phyloP scores from a whole-genome alignment of 2,329 filamentous ascomycete genomes.

The Stemphylium lycopersici region DNA sequence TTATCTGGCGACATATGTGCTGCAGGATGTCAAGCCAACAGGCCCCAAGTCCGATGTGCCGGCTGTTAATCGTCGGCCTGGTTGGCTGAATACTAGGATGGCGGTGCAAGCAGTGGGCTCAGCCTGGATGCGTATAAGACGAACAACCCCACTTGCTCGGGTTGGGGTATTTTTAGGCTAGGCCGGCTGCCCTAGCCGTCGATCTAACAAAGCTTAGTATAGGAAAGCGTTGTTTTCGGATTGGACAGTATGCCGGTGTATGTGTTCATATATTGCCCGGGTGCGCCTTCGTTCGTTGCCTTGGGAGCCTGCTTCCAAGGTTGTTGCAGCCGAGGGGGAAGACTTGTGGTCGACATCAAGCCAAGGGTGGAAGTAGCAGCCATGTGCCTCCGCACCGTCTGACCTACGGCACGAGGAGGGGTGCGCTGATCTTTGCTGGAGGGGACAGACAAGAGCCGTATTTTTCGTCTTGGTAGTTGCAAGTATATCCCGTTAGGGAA shows the following conservation, averaged over 20 bases:
- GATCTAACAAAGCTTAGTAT: conserved; percentile 15
- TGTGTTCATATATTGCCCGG: neutral
- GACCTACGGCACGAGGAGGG: neutral
- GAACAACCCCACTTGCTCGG: conserved; percentile 23
- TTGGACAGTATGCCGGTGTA: neutral
- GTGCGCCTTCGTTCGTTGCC: neutral
- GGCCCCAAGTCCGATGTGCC: conserved; percentile 25
- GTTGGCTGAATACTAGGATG: conserved; percentile 28
- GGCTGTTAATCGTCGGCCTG: conserved; percentile 18
- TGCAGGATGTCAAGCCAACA: conserved; percentile 25
- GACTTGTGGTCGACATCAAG: neutral
- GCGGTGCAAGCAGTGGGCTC: conserved; percentile 20
- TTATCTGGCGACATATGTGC: conserved; percentile 24
- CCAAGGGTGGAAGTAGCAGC: neutral
- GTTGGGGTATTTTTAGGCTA: conserved; percentile 24
- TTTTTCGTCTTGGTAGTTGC: conserved; percentile 8
- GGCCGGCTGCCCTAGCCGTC: conserved; percentile 5
- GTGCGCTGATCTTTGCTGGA: conserved; percentile 1
- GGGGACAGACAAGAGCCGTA: conserved; percentile 2
- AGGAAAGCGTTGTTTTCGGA: neutral
- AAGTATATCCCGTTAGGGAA: neutral
- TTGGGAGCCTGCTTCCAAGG: neutral
- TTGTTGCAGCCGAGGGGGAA: neutral
- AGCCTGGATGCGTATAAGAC: conserved; percentile 27
- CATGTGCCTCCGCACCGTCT: neutral